A percentile compares a stretch with the other conserved stretches of the same genome.
Conservation (phyloP, 768 basidiomycete species). For the Serendipita sp. region DNA sequence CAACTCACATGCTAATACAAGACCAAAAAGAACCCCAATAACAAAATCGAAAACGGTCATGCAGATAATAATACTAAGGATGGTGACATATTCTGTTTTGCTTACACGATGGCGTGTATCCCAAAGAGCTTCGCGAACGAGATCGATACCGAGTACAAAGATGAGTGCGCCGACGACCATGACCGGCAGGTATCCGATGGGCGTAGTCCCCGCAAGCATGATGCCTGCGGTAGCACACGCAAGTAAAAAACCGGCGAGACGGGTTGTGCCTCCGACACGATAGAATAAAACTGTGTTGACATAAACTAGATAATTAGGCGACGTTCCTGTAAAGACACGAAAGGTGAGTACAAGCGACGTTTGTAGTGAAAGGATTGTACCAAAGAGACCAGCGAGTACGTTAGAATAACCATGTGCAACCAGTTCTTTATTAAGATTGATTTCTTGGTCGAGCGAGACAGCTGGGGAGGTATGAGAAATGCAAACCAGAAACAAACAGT, state of each 20-base stretch:
- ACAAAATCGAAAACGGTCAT: conserved; percentile 97
- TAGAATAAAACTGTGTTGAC: conserved; percentile 41
- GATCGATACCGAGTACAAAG: conserved; percentile 84
- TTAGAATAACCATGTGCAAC: conserved; percentile 89
- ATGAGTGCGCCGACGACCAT: conserved; percentile 86
- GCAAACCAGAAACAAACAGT: background rate
- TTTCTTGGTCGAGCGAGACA: conserved; percentile 75
- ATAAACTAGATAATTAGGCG: conserved; percentile 73
- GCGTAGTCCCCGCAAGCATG: conserved; percentile 68
- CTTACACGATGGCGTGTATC: conserved; percentile 83
- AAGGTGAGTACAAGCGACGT: conserved; percentile 7
- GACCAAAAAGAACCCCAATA: conserved; percentile 80
- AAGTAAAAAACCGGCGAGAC: conserved; percentile 73
- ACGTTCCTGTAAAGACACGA: conserved; percentile 20
- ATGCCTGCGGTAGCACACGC: conserved; percentile 56
- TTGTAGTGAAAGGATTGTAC: conserved; percentile 39
- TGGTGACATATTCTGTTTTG: conserved; percentile 66
- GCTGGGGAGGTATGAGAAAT: conserved; percentile 27
- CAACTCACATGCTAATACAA: conserved; percentile 69
- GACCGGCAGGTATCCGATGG: conserved; percentile 85
- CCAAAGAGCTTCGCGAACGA: conserved; percentile 87
- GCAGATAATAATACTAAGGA: conserved; percentile 68
- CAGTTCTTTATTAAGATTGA: conserved; percentile 85
- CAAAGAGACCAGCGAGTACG: conserved; percentile 58
- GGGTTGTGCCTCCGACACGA: conserved; percentile 25